Conservation (phyloP, 768 basidiomycete genomes). For the Tylopilus rubrobrunneus region DNA sequence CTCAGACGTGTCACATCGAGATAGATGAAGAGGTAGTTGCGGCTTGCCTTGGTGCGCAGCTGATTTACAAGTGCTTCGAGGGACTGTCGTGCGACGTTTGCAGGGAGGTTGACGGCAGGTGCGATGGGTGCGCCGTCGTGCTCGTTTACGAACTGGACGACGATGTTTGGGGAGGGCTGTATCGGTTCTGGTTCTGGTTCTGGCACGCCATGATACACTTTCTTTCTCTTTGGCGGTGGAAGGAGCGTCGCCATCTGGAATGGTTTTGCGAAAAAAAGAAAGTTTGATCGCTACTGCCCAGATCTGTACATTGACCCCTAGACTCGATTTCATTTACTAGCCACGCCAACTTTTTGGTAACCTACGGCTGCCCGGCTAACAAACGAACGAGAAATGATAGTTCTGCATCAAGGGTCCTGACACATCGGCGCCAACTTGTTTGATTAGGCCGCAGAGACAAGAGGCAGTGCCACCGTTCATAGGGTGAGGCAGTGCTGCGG, state of each 20-base stretch:
- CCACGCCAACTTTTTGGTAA: too few species aligned
- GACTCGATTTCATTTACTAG: too few species aligned
- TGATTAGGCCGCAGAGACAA: conserved; percentile 7
- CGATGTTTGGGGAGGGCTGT: conserved; percentile 57
- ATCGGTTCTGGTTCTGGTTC: conserved; percentile 53
- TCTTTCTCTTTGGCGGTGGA: conserved; percentile 86
- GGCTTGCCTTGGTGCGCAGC: conserved; percentile 65
- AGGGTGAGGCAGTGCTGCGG: conserved; percentile 7
- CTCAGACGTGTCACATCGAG: conserved; percentile 4
- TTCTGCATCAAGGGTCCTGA: conserved; percentile 11
- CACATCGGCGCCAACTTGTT: background rate
- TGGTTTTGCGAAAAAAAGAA: background rate
- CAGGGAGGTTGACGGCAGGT: conserved; percentile 85
- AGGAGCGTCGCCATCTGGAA: conserved; percentile 72
- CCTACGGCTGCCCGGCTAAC: conserved; percentile 10
- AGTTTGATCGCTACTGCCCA: background rate
- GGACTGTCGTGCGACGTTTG: conserved; percentile 79
- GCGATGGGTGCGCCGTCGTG: conserved; percentile 80
- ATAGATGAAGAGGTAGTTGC: conserved; percentile 11
- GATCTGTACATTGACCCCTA: conserved; percentile 17
- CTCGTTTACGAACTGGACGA: conserved; percentile 91
- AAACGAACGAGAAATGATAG: conserved; percentile 1
- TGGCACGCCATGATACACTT: conserved; percentile 72
- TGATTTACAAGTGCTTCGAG: conserved; percentile 89
- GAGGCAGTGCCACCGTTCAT: background rate